These are phyloP conservation scores for Neonectria ditissima DNA, from an alignment of 2,329 filamentous ascomycete species.

Conservation along the genomic window DNA sequence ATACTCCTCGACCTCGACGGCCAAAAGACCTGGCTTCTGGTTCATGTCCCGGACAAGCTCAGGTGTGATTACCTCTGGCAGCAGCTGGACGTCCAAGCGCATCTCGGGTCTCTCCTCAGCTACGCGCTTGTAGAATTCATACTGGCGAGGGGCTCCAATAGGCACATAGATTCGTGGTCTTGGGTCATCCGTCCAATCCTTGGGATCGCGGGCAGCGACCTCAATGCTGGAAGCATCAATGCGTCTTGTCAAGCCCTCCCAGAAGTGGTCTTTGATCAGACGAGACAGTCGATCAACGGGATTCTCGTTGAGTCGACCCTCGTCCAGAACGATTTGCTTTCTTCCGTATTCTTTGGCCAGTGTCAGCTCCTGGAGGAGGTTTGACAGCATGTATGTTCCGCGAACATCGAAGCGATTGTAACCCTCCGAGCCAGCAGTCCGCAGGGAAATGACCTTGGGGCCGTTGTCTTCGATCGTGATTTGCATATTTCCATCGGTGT, in stretches of 20 bases:
- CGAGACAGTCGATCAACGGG: constrained; percentile 89
- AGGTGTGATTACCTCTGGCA: constrained; percentile 82
- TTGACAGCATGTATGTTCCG: constrained; percentile 97
- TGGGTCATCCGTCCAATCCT: constrained; percentile 94
- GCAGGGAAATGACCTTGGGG: constrained; percentile 88
- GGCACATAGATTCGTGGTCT: constrained; percentile 94
- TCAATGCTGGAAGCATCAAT: constrained; percentile 92
- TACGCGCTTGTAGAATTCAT: constrained; percentile 87
- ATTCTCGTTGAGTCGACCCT: constrained; percentile 93
- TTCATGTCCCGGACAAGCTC: constrained; percentile 88
- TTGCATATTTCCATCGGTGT: constrained; percentile 94
- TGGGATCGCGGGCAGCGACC: constrained; percentile 87
- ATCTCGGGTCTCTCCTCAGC: constrained; percentile 84
- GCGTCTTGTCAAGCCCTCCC: constrained; percentile 88
- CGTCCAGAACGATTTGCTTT: constrained; percentile 90
- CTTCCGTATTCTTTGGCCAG: constrained; percentile 91
- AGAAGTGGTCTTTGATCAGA: constrained; percentile 90
- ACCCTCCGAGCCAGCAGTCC: constrained; percentile 87
- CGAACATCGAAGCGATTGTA: constrained; percentile 90
- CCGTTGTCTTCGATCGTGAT: constrained; percentile 98
- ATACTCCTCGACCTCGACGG: constrained; percentile 86
- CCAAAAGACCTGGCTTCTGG: constrained; percentile 86
- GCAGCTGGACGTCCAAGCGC: constrained; percentile 84
- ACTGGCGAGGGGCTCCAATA: constrained; percentile 84
- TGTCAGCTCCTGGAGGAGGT: constrained; percentile 93